Evolutionary conservation across 1,284 basidiomycete species (phyloP), one percentile per base, ranked within the genome.

Genomic region (Mrakiaceae sp.): DNA sequence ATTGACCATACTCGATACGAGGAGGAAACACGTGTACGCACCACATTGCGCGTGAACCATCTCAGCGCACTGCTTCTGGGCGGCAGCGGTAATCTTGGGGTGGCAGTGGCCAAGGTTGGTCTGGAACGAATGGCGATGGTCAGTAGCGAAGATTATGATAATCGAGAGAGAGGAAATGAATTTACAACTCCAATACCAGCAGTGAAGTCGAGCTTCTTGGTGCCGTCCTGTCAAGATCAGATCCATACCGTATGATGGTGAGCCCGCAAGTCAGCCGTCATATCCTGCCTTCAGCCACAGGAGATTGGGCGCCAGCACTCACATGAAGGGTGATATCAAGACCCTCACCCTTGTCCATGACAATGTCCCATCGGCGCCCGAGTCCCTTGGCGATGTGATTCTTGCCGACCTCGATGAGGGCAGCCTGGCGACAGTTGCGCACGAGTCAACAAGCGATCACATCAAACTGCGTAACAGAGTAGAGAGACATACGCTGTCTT

Each of bases 81-180:
- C 92, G 10, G 90, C 90, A 69, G 84, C 81, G 75, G 88, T 90
- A 69, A 95, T 83, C 72, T 83, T 84, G 0, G 90, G 90, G 75
- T 95, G 89, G 71, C 87, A 91, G 73, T 92, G 90, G 10, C 91
- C 90, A 58, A 76, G 70, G 62, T 74, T 75, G 49, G 69, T 69
- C 62, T 63, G 11, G 58, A 53, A 49, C 54, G 43, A 44, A n/a
- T 64, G n/a, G n/a, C 11, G 53, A 42, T 0, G n/a, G 55, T 57
- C 43, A 57, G 55, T 42, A 12, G 8, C 4, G 52, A 53, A 8
- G 52, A 3, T 8, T 3, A 12, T 3, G 16, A 39, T 12, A 56
- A 8, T 4, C 16, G 7, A 12, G n/a, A 3, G 14, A 47, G n/a
- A 56, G 5, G 11, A 5, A 14, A 43, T 14, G 42, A 48, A 63